These are phyloP conservation scores for Ciborinia camelliae DNA, from an alignment of 2,329 filamentous ascomycete genomes.

Conservation along the genomic window DNA sequence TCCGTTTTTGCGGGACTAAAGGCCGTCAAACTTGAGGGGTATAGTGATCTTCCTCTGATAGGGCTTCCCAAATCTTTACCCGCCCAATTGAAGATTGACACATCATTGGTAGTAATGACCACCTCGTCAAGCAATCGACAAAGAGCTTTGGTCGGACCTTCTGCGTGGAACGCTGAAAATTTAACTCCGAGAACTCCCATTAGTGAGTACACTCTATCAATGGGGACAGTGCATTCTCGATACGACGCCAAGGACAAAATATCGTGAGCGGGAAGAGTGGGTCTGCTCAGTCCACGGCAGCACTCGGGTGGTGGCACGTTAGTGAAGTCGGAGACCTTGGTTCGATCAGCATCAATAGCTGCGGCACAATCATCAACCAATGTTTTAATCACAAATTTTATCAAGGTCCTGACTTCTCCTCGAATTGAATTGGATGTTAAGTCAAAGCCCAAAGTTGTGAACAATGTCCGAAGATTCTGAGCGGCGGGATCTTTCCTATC, in stretches of 20 bases:
- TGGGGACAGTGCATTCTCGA: constrained; percentile 33
- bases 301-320: constrained; percentile 17
- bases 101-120: constrained; percentile 36
- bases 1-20: constrained; percentile 28
- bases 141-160: constrained; percentile 37
- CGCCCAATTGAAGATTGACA: constrained; percentile 40
- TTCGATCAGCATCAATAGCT: constrained; percentile 17
- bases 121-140: constrained; percentile 37
- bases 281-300: constrained; percentile 22
- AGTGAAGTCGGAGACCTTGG: constrained; percentile 13
- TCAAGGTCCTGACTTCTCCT: constrained; percentile 16
- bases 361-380: constrained; percentile 16
- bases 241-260: constrained; percentile 33
- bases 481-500: not conserved
- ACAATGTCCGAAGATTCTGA: constrained; percentile 13
- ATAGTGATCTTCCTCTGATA: constrained; percentile 37
- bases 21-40: constrained; percentile 35
- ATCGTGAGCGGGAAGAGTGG: constrained; percentile 32
- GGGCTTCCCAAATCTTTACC: constrained; percentile 37
- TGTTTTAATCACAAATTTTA: constrained; percentile 18
- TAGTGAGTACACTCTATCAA: constrained; percentile 37
- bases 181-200: constrained; percentile 39
- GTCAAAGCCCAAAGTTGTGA: constrained; percentile 18
- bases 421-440: not conserved
- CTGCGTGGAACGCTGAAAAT: constrained; percentile 37